These are phyloP conservation scores for Phytophthora tubulina DNA, from an alignment of 352 stramenopile genomes.

Conservation along the genomic window DNA sequence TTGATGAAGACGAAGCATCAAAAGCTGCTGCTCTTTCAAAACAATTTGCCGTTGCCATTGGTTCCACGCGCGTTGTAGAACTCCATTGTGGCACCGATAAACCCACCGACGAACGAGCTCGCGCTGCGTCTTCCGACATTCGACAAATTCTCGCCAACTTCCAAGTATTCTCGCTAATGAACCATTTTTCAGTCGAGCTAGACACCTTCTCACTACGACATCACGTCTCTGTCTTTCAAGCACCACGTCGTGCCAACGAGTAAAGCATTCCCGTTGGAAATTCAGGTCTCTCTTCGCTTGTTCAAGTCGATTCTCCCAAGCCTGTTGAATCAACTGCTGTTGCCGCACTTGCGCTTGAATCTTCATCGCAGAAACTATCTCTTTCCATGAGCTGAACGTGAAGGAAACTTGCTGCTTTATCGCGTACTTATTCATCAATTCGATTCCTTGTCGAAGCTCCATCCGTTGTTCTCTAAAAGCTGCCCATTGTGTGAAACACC, in stretches of 20 bases:
- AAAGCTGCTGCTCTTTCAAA: constrained; percentile 35
- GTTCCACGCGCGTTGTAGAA: constrained; percentile 35
- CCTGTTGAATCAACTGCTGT: constrained; percentile 31
- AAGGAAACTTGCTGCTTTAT: constrained; percentile 27
- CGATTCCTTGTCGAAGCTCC: constrained; percentile 17
- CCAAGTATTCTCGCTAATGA: constrained; percentile 25
- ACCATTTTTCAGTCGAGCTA: constrained; percentile 37
- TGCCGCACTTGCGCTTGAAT: constrained; percentile 23
- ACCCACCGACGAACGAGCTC: constrained; percentile 42
- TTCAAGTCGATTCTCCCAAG: constrained; percentile 36
- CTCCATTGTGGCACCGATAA: constrained; percentile 6
- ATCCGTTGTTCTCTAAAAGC: constrained; percentile 13
- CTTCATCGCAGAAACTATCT: constrained; percentile 12
- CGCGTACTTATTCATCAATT: constrained; percentile 14
- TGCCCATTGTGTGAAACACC: constrained; percentile 48
- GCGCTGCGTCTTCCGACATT: constrained; percentile 28
- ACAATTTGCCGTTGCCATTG: constrained; percentile 47
- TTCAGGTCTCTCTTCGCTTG: constrained; percentile 38
- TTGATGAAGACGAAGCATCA: constrained; percentile 26
- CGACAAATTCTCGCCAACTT: constrained; percentile 38
- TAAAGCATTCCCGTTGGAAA: constrained; percentile 36
- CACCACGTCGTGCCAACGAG: constrained; percentile 33
- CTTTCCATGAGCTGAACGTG: constrained; percentile 32
- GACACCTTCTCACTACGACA: constrained; percentile 27
- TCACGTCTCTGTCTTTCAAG: constrained; percentile 1